A percentile compares a stretch with the other conserved stretches of the same genome.
phyloP scores from a whole-genome alignment of 73 alveolate species.

The Paramecium sonneborni region DNA sequence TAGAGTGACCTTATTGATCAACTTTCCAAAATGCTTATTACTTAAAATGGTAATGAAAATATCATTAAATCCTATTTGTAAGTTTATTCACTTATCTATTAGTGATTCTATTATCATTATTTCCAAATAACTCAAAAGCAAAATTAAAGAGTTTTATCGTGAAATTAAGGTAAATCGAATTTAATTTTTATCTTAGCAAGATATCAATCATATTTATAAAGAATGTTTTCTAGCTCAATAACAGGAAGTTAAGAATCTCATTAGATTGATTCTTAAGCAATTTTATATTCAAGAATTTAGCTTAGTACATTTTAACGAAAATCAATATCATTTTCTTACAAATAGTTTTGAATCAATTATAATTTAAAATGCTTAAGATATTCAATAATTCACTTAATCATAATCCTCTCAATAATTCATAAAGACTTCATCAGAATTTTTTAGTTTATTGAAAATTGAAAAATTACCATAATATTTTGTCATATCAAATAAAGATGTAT shows the following conservation, averaged over 20 bases:
- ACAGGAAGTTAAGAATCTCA: background rate
- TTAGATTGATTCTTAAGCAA: background rate
- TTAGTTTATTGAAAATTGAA: background rate
- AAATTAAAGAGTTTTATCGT: background rate
- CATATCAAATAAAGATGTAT: background rate
- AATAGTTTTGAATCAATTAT: background rate
- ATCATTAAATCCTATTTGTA: background rate
- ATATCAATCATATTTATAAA: background rate
- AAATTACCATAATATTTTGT: background rate
- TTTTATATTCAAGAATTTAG: background rate
- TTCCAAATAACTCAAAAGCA: background rate
- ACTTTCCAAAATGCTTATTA: background rate
- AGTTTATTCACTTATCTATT: background rate
- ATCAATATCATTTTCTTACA: background rate
- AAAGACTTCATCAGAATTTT: background rate
- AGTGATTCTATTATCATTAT: background rate
- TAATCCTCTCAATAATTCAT: background rate
- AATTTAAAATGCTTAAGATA: background rate
- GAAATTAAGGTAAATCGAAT: conserved; percentile 10
- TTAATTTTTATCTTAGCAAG: background rate
- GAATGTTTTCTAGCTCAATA: background rate
- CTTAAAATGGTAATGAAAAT: background rate
- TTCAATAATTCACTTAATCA: background rate
- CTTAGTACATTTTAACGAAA: background rate
- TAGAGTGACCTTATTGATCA: background rate